Percentiles rank a stretch among this genome's conserved stretches.
phyloP scores from a whole-genome alignment of 305 asterid genomes.

The Nicotiana rustica region DNA sequence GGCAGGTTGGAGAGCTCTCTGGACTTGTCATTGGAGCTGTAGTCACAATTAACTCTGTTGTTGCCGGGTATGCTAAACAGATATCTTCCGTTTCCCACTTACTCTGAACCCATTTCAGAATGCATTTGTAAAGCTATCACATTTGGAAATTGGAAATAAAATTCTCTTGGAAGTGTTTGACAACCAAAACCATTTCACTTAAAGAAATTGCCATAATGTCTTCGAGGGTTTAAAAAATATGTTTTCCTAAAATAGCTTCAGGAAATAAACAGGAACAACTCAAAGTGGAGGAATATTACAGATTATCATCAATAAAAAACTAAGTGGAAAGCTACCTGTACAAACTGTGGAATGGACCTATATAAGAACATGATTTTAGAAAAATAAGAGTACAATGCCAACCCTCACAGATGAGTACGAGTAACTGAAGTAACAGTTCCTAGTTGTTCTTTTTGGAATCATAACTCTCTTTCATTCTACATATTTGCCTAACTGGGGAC shows the following conservation, averaged over 20 bases:
- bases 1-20: constrained; percentile 39
- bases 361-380: not conserved
- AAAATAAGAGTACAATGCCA: not conserved
- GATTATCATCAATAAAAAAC: not conserved
- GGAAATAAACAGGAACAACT: not conserved
- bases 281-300: not conserved
- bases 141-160: not conserved
- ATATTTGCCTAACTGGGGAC: constrained; percentile 5
- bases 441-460: not conserved
- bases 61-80: constrained; percentile 41
- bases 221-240: not conserved
- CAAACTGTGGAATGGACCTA: not conserved
- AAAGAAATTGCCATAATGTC: not conserved
- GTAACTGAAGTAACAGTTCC: not conserved
- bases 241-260: not conserved
- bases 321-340: not conserved
- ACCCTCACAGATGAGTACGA: not conserved
- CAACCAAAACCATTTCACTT: not conserved
- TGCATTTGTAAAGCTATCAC: constrained; percentile 14
- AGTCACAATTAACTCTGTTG: constrained; percentile 35
- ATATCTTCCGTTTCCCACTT: not conserved
- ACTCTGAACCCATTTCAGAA: not conserved
- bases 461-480: not conserved
- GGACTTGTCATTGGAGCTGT: constrained; percentile 42
- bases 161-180: not conserved